Evolutionary conservation across 495 filamentous ascomycete genomes (phyloP).

Genomic region (Hypomontagnella submonticulosa): DNA sequence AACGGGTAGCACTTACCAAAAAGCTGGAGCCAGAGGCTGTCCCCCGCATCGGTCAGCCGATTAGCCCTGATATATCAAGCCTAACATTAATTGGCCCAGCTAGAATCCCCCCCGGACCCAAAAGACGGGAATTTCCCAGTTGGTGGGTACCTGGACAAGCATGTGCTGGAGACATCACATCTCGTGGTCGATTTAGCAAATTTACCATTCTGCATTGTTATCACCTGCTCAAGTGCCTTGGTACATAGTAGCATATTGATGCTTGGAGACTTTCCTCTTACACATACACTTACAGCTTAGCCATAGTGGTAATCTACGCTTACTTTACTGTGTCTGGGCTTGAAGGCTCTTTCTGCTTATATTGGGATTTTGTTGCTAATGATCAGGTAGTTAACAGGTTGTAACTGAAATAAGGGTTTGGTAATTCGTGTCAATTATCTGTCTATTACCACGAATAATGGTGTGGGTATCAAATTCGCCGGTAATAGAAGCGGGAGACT

Average conservation of each 20-base stretch:
- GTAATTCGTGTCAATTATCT: not conserved
- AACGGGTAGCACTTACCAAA: no score
- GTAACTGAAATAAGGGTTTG: no score
- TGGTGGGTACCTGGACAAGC: slow-evolving; percentile 19
- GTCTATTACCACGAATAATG: no score
- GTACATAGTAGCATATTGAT: slow-evolving; percentile 2
- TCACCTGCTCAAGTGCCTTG: slow-evolving; percentile 16
- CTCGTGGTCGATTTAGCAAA: slow-evolving; percentile 17
- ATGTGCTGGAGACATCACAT: slow-evolving; percentile 18
- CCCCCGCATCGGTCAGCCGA: slow-evolving; percentile 35
- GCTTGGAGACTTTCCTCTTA: not conserved
- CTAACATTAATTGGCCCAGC: slow-evolving; percentile 27
- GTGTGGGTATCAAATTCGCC: not conserved
- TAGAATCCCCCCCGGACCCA: slow-evolving; percentile 24
- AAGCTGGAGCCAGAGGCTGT: slow-evolving; percentile 5
- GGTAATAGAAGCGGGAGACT: not conserved
- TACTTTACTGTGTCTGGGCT: no score
- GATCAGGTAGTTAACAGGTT: no score
- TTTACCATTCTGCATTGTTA: not conserved
- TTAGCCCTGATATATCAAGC: slow-evolving; percentile 34
- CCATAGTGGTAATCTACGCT: no score
- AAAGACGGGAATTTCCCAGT: slow-evolving; percentile 26
- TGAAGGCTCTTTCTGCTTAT: not conserved
- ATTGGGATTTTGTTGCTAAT: no score
- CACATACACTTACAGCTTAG: no score